Base-by-base conservation (phyloP, 1,284 basidiomycete species). In the Trametes versicolor region DNA sequence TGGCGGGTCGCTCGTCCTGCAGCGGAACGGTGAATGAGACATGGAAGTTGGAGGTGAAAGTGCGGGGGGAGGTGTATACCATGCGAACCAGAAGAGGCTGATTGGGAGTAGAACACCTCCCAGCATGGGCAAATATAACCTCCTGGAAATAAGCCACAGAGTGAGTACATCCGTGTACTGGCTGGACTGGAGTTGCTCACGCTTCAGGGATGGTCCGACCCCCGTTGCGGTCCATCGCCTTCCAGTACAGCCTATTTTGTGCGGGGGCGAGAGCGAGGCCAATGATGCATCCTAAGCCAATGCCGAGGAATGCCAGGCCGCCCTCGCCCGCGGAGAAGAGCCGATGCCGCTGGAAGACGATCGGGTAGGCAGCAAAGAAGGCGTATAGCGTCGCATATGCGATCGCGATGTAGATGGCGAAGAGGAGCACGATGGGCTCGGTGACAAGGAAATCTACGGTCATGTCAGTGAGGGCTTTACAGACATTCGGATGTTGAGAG, bases 381-480 rank as follows among this genome's bases (percentile, higher is more conserved):
- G 84, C 82, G 70, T 87, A 88, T 0, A 87, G 78, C 12, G 81
- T 86, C 21, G 85, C 85, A 70, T 92, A 92, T 6, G 90, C 81
- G 59, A 91, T 85, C 2, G 88, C 84, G 56, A 89, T 84, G 77
- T 92, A 94, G 48, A 93, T 75, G 0, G 90, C 83, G 25, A 92
- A 79, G 29, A 87, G 79, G 9, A 89, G 77, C 1, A 92, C 89
- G 70, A 93, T 93, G 21, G 88, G 85, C 75, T 93, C 91, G 17
- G 83, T 86, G 65, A 84, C 77, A 36, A 93, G 77, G 72, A 93
- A 87, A n/a, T 83, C 87, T 88, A 62, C 27, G 53, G 12, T 25
- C 61, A 6, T 58, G 58, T 53, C 4, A 15, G 10, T 29, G 23
- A 19, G 13, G 0, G 23, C 10, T 6, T 17, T 2, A 17, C 41